Conservation (phyloP, 805 yeast genomes). For the Saturnispora gosingensis region DNA sequence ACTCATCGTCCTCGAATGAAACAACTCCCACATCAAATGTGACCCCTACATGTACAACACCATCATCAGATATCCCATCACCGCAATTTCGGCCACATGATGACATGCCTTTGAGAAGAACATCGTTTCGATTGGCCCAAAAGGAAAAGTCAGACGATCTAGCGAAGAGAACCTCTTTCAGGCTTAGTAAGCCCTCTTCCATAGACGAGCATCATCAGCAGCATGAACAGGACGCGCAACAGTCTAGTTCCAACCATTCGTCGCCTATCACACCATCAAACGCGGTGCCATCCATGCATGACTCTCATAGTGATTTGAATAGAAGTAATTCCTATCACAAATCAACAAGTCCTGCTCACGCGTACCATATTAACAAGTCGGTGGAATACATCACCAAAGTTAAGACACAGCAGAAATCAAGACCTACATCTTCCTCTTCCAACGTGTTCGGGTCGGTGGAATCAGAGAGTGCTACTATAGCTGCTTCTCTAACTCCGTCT, state of each 20-base stretch:
- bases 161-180: conserved; percentile 15
- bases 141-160: conserved; percentile 8
- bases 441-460: background rate
- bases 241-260: background rate
- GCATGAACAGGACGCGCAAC: background rate
- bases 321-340: conserved; percentile 5
- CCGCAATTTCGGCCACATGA: conserved; percentile 13
- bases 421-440: background rate
- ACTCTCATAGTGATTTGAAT: background rate
- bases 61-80: conserved; percentile 17
- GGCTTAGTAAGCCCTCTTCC: conserved; percentile 3
- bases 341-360: background rate
- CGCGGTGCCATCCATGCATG: background rate
- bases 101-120: conserved; percentile 17
- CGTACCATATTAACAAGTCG: conserved; percentile 6
- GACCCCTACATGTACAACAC: background rate
- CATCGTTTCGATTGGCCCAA: conserved; percentile 18
- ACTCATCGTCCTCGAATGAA: background rate
- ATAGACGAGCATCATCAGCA: background rate
- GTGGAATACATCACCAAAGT: conserved; percentile 6
- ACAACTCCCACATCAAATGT: conserved; percentile 9
- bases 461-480: background rate
- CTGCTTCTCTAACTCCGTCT: background rate
- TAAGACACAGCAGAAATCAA: background rate
- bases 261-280: background rate